Evolutionary conservation across 2,329 filamentous ascomycete species (phyloP), one percentile per base, ranked within the genome.

Genomic region (Biscogniauxia marginata): DNA sequence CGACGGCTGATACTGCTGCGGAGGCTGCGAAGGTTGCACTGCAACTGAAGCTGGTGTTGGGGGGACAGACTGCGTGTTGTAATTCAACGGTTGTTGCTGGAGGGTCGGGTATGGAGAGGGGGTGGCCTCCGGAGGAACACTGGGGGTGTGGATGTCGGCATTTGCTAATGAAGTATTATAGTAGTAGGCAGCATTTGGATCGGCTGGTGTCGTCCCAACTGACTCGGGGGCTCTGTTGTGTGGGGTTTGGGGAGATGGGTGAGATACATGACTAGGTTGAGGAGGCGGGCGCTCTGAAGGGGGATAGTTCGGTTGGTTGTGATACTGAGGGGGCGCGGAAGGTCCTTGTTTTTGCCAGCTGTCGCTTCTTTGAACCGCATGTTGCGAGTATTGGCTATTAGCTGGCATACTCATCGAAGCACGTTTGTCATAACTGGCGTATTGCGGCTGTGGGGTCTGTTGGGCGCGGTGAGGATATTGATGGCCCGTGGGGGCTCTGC

Each of bases 131-230:
- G 75, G 63, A 3, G 72, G 71, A 6, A 73, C 70, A 2, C 72
- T 73, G 2, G 75, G 75, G 68, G 63, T 69, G 69, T 67, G 72
- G 45, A 67, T 73, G 25, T 71, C 70, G 39, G 70, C 67, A 43
- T 56, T 66, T 43, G 62, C 68, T 57, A 65, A 73, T 50, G 75
- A 71, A 55, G 73, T 70, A 61, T 74, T 79, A 64, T 83, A 84
- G 69, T 88, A 89, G 64, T 83, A 87, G 8, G 79, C 78, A 9
- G 80, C 76, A 56, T 77, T 82, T 1, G 82, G 77, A 56, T 88
- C 84, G 16, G 77, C 50, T 65, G 70, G n/a, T 64, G 72, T 52
- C 71, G 74, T 46, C 60, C 61, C 59, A 34, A 71, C 67, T 25
- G 71, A 65, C 44, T 70, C 69, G 20, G 51, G 54, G n/a, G 64